Base-by-base conservation (phyloP, 345 rosid genomes). In the Draba incana region DNA sequence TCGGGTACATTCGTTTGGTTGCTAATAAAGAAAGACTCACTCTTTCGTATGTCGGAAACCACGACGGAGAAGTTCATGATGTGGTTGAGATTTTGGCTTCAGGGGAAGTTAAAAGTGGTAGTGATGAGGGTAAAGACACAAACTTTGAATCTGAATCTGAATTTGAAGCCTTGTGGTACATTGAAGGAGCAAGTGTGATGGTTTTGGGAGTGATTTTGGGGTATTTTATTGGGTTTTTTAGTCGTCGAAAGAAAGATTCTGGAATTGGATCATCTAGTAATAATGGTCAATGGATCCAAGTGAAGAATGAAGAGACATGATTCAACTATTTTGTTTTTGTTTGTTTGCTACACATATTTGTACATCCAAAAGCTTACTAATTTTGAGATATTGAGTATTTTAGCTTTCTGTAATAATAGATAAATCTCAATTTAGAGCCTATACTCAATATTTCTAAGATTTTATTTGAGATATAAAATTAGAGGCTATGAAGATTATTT, bases 51-150 rank as follows among this genome's bases (percentile, higher is more conserved):
- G 83, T 90, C 0, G 96, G 98, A 43, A 90, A 90, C 78, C 97
- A 90, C 2, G 98, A 88, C 10, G 97, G 97, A 1, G 82, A 83
- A 76, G 89, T 90, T 74, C 97, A 93, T 80, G 97, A 93, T 70
- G 52, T 44, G 72, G 88, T 93, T 66, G 94, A 90, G 82, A 84
- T 90, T 66, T 77, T 83, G 55, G 90, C 88, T 46, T 81, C 97
- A 2, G 92, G 96, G 37, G 71, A 81, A 75, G 97, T 88, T 56
- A 52, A 79, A 23, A 85, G 80, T 50, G 81, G 92, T 13, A 79
- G 14, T 63, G 63, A 50, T 47, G 54, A 31, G 52, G 63, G 31
- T 59, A 66, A 70, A 70, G 58, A 7, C 20, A 24, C 48, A 6
- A 76, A 45, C 23, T 16, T 76, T 2, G 45, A 4, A 68, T 44